Conservation (phyloP, 2,329 filamentous ascomycete species). For the Talaromyces sp. region DNA sequence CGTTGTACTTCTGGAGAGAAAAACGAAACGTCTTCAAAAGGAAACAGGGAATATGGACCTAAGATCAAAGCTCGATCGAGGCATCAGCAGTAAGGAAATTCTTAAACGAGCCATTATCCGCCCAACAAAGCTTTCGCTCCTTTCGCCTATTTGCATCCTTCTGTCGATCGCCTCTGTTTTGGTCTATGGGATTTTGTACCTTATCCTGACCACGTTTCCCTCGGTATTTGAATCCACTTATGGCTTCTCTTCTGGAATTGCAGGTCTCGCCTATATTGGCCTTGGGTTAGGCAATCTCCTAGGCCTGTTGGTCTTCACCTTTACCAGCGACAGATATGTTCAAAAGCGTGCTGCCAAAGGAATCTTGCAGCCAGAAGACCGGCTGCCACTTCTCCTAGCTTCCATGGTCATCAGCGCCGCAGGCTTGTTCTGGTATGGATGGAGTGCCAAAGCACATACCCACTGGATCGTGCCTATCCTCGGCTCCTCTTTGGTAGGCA, state of each 20-base stretch:
- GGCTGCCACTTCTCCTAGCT: slow-evolving; percentile 8
- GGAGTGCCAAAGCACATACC: slow-evolving; percentile 42
- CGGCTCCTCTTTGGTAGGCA: slow-evolving; percentile 47
- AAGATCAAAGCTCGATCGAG: slow-evolving; percentile 23
- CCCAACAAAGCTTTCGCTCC: slow-evolving; percentile 39
- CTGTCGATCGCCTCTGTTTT: slow-evolving; percentile 51
- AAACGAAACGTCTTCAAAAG: slow-evolving; percentile 37
- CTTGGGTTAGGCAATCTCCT: slow-evolving; percentile 38
- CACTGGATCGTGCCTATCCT: slow-evolving; percentile 55
- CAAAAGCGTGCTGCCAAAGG: slow-evolving; percentile 9
- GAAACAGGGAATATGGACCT: slow-evolving; percentile 34
- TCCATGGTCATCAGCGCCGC: slow-evolving; percentile 3
- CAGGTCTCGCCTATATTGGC: slow-evolving; percentile 46
- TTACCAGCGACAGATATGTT: slow-evolving; percentile 14
- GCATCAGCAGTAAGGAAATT: slow-evolving; percentile 32
- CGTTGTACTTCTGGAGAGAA: slow-evolving; percentile 35
- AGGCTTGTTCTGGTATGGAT: slow-evolving; percentile 50
- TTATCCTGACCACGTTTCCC: slow-evolving; percentile 52
- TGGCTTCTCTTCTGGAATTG: slow-evolving; percentile 38
- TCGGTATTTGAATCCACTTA: slow-evolving; percentile 49
- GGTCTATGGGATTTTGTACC: slow-evolving; percentile 52
- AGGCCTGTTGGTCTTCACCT: slow-evolving; percentile 11
- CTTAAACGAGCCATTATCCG: slow-evolving; percentile 43
- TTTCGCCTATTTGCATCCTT: slow-evolving; percentile 50
- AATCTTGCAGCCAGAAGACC: slow-evolving; percentile 11